A percentile compares a stretch with the other conserved stretches of the same genome.
Evolutionary conservation across 2,329 filamentous ascomycete species (phyloP).

Genomic region (Zymoseptoria ardabiliae): DNA sequence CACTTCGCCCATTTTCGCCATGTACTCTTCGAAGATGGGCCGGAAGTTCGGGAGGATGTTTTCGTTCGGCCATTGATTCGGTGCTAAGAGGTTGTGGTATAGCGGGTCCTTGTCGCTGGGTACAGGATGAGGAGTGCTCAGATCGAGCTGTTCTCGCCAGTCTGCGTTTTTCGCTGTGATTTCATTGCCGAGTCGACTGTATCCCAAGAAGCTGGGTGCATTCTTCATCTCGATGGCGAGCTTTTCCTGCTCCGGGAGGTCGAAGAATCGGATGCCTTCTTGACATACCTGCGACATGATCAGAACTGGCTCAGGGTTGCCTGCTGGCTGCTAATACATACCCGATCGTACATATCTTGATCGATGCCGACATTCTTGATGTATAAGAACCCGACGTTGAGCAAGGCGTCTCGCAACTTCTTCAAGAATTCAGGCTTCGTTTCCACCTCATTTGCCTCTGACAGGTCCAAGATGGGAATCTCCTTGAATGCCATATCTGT

Average conservation of each 20-base stretch:
- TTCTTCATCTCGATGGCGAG: slow-evolving; percentile 49
- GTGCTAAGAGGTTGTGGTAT: slow-evolving; percentile 70
- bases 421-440: slow-evolving; percentile 67
- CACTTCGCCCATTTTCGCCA: slow-evolving; percentile 64
- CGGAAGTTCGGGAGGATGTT: slow-evolving; percentile 60
- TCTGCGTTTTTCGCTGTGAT: slow-evolving; percentile 68
- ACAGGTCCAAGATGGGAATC: slow-evolving; percentile 71
- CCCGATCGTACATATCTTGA: slow-evolving; percentile 55
- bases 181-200: slow-evolving; percentile 43
- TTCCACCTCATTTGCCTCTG: slow-evolving; percentile 52
- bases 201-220: slow-evolving; percentile 38
- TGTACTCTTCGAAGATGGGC: slow-evolving; percentile 64
- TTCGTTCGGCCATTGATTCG: slow-evolving; percentile 68
- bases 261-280: slow-evolving; percentile 68
- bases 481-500: slow-evolving; percentile 49
- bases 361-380: slow-evolving; percentile 71
- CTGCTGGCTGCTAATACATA: slow-evolving; percentile 31
- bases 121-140: slow-evolving; percentile 68
- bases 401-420: slow-evolving; percentile 64
- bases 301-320: neutral
- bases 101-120: slow-evolving; percentile 56
- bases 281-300: slow-evolving; percentile 35
- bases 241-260: slow-evolving; percentile 70
- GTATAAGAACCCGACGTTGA: slow-evolving; percentile 85
- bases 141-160: slow-evolving; percentile 79